Conservation (phyloP, 176 grass and related monocot genomes). For the Lolium perenne region DNA sequence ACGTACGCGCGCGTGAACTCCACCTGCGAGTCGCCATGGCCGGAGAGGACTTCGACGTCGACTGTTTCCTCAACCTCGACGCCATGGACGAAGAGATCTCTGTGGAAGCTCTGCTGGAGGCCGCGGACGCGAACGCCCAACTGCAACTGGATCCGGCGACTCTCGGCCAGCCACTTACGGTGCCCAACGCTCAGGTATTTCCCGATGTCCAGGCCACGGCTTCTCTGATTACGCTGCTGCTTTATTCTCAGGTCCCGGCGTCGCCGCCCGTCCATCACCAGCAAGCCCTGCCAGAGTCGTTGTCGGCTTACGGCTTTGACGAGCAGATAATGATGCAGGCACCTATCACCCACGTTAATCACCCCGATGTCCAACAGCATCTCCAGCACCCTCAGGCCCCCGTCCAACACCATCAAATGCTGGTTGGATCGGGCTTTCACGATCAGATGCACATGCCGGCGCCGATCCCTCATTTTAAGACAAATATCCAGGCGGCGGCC, state of each 20-base stretch:
- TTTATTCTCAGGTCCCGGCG: background rate
- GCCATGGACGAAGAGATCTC: conserved; percentile 7
- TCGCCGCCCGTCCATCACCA: background rate
- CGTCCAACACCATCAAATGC: background rate
- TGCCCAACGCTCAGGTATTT: background rate
- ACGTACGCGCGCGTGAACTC: too few relatives aligned
- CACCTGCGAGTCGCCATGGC: background rate
- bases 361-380: background rate
- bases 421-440: background rate
- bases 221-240: background rate
- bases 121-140: background rate
- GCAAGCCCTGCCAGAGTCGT: background rate
- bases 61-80: background rate
- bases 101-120: background rate
- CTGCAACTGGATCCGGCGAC: background rate
- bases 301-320: background rate
- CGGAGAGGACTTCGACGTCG: background rate
- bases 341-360: background rate
- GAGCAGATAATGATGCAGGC: background rate
- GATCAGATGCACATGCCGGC: background rate
- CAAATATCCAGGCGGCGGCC: background rate
- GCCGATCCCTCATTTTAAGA: background rate
- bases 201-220: background rate
- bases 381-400: background rate
- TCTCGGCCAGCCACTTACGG: background rate